phyloP scores from a whole-genome alignment of 2,329 filamentous ascomycete species.

The Coniochaeta pulveracea region DNA sequence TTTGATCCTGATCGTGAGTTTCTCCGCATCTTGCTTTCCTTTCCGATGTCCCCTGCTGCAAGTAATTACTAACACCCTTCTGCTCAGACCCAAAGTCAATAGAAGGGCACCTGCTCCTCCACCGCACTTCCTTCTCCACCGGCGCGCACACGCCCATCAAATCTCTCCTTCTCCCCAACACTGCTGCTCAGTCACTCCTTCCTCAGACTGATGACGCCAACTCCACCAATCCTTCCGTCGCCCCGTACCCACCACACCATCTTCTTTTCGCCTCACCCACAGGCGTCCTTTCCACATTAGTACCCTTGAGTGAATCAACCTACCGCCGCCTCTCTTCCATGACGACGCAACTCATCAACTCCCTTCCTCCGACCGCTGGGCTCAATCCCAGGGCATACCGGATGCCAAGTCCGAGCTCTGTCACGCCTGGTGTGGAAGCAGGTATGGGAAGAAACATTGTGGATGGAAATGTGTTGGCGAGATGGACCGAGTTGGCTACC shows the following conservation, averaged over 20 bases:
- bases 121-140: conserved; percentile 78
- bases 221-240: conserved; percentile 13
- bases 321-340: conserved; percentile 80
- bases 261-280: conserved; percentile 65
- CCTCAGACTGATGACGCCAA: conserved; percentile 13
- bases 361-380: conserved; percentile 65
- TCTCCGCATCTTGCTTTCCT: conserved; percentile 4
- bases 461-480: conserved; percentile 63
- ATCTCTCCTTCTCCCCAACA: conserved; percentile 65
- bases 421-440: conserved; percentile 40
- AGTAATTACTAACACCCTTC: conserved; percentile 15
- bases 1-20: conserved; percentile 86
- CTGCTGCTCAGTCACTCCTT: conserved; percentile 17
- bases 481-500: conserved; percentile 67
- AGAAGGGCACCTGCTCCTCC: conserved; percentile 76
- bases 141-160: conserved; percentile 66
- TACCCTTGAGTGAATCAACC: conserved; percentile 63
- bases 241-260: conserved; percentile 22
- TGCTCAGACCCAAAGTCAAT: conserved; percentile 77
- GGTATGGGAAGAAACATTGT: conserved; percentile 56
- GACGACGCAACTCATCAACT: conserved; percentile 66
- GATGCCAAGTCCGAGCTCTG: conserved; percentile 29
- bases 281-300: conserved; percentile 66
- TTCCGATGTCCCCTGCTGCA: not conserved
- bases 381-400: conserved; percentile 78